Conservation (phyloP, 148 eudicot species). For the Arctostaphylos glauca region DNA sequence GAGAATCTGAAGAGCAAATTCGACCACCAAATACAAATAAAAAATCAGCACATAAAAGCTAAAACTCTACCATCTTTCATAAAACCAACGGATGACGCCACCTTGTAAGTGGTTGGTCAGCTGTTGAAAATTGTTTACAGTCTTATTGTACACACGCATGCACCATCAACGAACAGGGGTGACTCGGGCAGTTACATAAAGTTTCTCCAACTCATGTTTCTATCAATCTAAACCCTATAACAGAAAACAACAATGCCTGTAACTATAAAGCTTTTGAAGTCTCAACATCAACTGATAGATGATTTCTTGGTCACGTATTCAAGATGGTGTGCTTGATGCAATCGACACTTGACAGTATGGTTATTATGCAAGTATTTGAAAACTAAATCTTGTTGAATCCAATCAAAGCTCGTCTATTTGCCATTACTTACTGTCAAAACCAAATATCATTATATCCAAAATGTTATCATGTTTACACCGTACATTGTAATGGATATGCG, state of each 20-base stretch:
- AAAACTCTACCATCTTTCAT: not conserved
- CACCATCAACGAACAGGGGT: not conserved
- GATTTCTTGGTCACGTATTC: not conserved
- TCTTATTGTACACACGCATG: not conserved
- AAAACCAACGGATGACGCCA: not conserved
- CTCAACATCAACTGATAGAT: not conserved
- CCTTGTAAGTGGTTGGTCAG: not conserved
- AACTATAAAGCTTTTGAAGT: too few relatives aligned
- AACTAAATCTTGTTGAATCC: not conserved
- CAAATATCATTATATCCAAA: not conserved
- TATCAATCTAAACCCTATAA: too few relatives aligned
- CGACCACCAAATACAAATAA: not conserved
- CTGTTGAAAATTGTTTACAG: not conserved
- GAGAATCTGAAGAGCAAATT: slow-evolving; percentile 51
- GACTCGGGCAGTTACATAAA: too few relatives aligned
- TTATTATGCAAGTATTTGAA: not conserved
- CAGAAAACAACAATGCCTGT: too few relatives aligned
- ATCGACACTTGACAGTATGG: not conserved
- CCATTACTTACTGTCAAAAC: not conserved
- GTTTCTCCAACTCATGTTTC: too few relatives aligned
- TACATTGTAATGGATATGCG: not conserved
- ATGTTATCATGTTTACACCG: not conserved
- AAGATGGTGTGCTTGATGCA: not conserved
- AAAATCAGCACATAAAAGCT: not conserved
- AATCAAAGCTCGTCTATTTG: not conserved